A percentile compares a stretch with the other conserved stretches of the same genome.
Evolutionary conservation across 305 asterid genomes (phyloP).

Genomic region (Solanum hybrid): DNA sequence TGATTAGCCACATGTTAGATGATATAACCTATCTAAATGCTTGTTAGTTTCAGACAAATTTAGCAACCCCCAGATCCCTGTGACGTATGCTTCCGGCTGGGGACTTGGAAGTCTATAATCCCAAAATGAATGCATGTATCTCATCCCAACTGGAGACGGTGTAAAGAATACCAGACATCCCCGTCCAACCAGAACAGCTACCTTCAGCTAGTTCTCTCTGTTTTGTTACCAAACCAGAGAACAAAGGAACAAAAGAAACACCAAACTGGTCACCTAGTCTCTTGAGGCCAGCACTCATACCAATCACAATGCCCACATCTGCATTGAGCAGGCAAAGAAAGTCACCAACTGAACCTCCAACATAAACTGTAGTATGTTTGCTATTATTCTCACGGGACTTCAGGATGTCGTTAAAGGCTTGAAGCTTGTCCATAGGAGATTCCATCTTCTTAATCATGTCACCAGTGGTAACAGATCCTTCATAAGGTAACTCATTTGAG

Average conservation of each 20-base stretch:
- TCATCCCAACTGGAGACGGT: slow-evolving; percentile 63
- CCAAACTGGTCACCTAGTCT: slow-evolving; percentile 47
- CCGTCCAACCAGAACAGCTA: slow-evolving; percentile 17
- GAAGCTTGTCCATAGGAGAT: slow-evolving; percentile 58
- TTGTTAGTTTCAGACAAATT: background rate
- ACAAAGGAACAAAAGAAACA: slow-evolving; percentile 42
- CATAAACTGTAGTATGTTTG: slow-evolving; percentile 38
- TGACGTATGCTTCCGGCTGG: background rate
- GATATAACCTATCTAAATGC: slow-evolving; percentile 4
- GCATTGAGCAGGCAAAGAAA: slow-evolving; percentile 54
- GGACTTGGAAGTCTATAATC: slow-evolving; percentile 10
- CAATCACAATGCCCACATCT: slow-evolving; percentile 57
- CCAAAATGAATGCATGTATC: slow-evolving; percentile 45
- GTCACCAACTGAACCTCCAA: slow-evolving; percentile 67
- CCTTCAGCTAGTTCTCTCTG: slow-evolving; percentile 33
- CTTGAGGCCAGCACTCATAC: slow-evolving; percentile 30
- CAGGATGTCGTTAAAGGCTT: slow-evolving; percentile 29
- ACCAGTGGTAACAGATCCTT: slow-evolving; percentile 47
- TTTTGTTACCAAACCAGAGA: slow-evolving; percentile 39
- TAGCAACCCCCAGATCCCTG: background rate
- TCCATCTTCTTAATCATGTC: slow-evolving; percentile 42
- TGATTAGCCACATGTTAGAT: slow-evolving; percentile 4
- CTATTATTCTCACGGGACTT: background rate
- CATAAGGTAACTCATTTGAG: slow-evolving; percentile 49
- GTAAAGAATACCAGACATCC: slow-evolving; percentile 36